A percentile compares a stretch with the other conserved stretches of the same genome.
phyloP scores from a whole-genome alignment of 768 basidiomycete genomes.

The Mycena galericulata region DNA sequence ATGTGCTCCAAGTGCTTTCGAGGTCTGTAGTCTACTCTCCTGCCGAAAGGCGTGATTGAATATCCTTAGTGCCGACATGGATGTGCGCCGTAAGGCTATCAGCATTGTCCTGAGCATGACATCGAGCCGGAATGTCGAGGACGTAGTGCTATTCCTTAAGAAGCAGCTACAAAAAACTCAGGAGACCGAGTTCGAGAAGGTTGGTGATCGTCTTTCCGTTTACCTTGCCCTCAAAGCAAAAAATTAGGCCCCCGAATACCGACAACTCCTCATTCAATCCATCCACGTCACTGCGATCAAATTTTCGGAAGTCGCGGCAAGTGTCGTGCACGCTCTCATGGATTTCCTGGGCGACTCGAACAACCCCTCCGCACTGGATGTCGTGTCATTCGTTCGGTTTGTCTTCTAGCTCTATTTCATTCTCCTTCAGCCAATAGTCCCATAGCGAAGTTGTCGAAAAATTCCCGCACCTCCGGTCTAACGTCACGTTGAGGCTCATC shows the following conservation, averaged over 20 bases:
- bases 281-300: constrained; percentile 97
- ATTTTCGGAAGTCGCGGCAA: constrained; percentile 96
- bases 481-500: constrained; percentile 64
- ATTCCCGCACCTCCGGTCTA: constrained; percentile 86
- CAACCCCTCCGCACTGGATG: constrained; percentile 95
- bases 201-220: constrained; percentile 40
- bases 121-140: constrained; percentile 94
- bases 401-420: constrained; percentile 21
- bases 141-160: constrained; percentile 95
- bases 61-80: constrained; percentile 86
- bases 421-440: constrained; percentile 1
- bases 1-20: constrained; percentile 90
- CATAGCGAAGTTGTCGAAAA: constrained; percentile 95
- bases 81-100: constrained; percentile 94
- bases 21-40: constrained; percentile 58
- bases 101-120: constrained; percentile 93
- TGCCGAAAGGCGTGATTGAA: neutral
- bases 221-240: neutral
- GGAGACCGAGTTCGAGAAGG: constrained; percentile 94
- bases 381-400: constrained; percentile 77
- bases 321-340: constrained; percentile 93
- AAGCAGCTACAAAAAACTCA: constrained; percentile 96
- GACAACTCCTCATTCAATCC: constrained; percentile 95
- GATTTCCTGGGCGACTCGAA: constrained; percentile 95
- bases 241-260: constrained; percentile 87